These are phyloP conservation scores for Phylloporus rhodoxanthus DNA, from an alignment of 768 basidiomycete species.

Conservation along the genomic window DNA sequence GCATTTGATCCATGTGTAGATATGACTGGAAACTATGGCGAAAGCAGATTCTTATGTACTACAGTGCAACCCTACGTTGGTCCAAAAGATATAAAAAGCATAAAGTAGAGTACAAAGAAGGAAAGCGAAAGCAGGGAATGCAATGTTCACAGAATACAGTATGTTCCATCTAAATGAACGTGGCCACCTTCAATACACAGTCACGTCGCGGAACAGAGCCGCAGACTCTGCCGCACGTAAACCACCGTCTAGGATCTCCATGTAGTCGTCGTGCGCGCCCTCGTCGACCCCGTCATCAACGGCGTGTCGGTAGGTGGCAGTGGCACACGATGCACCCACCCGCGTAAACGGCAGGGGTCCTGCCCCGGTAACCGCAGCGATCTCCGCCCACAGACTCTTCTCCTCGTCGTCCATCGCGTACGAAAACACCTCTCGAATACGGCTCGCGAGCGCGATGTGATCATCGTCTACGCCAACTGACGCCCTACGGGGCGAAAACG, in stretches of 20 bases:
- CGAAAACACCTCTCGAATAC: constrained; percentile 13
- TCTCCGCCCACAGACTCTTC: constrained; percentile 25
- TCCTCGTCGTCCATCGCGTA: constrained; percentile 25
- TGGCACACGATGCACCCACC: constrained; percentile 9
- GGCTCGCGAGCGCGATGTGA: constrained; percentile 4
- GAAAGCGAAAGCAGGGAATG: background rate
- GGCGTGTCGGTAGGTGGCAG: background rate
- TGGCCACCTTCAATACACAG: constrained; percentile 14
- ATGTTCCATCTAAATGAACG: background rate
- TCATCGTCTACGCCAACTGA: constrained; percentile 1
- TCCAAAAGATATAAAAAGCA: constrained; percentile 17
- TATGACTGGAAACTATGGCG: background rate
- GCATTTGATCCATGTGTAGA: background rate
- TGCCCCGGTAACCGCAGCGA: constrained; percentile 19
- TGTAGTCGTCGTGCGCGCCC: constrained; percentile 1
- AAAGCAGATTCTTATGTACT: constrained; percentile 2
- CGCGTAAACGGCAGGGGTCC: constrained; percentile 14
- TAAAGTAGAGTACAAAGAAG: constrained; percentile 14
- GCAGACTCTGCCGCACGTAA: constrained; percentile 17
- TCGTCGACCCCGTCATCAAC: constrained; percentile 5
- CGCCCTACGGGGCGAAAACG: background rate
- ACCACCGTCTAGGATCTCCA: constrained; percentile 16
- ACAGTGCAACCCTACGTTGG: constrained; percentile 9
- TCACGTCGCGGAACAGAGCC: constrained; percentile 17
- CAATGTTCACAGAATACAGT: constrained; percentile 2